Evolutionary conservation across 257 asterid species (phyloP).

Genomic region (Mentha longifolia): DNA sequence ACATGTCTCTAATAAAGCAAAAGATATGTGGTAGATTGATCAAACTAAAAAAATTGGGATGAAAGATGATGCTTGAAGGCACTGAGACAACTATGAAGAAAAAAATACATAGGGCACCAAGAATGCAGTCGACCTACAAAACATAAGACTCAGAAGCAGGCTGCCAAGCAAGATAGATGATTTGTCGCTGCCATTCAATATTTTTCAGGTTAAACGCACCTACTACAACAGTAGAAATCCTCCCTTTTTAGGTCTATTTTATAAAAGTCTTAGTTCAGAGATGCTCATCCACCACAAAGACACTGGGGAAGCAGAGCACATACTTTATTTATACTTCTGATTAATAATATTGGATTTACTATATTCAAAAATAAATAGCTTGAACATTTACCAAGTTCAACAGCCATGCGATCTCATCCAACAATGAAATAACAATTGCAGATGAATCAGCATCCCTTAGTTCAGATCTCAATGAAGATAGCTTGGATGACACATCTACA

Average conservation of each 20-base stretch:
- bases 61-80: conserved; percentile 25
- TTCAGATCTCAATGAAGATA: conserved; percentile 76
- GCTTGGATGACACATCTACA: conserved; percentile 77
- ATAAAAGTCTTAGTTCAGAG: neutral
- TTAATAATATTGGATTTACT: conserved; percentile 9
- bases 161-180: conserved; percentile 1
- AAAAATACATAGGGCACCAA: conserved; percentile 19
- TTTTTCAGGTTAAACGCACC: conserved; percentile 5
- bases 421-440: conserved; percentile 87
- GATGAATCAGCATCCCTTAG: conserved; percentile 75
- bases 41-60: conserved; percentile 10
- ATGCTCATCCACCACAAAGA: conserved; percentile 3
- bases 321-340: conserved; percentile 17
- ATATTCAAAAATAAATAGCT: conserved; percentile 16
- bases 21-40: conserved; percentile 14
- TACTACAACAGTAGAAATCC: conserved; percentile 8
- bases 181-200: conserved; percentile 2
- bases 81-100: neutral
- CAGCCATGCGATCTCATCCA: conserved; percentile 98
- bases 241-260: neutral
- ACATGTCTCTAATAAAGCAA: neutral
- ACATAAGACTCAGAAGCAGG: conserved; percentile 20
- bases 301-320: conserved; percentile 9
- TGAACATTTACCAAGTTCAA: conserved; percentile 80
- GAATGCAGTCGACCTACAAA: neutral